Evolutionary conservation across 805 yeast genomes (phyloP).

Genomic region (Candida wancherniae): DNA sequence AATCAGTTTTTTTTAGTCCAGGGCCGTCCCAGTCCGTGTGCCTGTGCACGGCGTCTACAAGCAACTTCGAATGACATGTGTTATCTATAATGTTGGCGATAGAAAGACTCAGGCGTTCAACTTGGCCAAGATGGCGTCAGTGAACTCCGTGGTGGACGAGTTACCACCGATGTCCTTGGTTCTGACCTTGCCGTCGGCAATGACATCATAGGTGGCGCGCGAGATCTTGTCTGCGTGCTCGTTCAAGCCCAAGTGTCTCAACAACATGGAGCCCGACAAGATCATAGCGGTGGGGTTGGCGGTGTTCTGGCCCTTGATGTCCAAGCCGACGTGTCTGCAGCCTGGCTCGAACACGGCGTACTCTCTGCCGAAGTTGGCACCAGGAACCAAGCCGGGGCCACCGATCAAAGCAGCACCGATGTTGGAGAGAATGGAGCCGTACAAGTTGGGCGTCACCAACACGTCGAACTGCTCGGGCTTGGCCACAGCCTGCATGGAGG

Average conservation of each 20-base stretch:
- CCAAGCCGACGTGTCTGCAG: slow-evolving; percentile 98
- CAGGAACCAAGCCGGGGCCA: slow-evolving; percentile 98
- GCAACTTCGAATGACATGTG: slow-evolving; percentile 2
- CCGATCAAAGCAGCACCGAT: slow-evolving; percentile 97
- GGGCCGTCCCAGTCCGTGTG: not conserved
- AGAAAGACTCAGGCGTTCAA: slow-evolving; percentile 35
- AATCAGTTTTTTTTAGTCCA: slow-evolving; percentile 48
- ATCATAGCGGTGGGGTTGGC: slow-evolving; percentile 99
- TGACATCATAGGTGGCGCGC: slow-evolving; percentile 81
- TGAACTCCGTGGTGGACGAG: slow-evolving; percentile 88
- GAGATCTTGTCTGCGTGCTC: slow-evolving; percentile 81
- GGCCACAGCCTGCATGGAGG: slow-evolving; percentile 99
- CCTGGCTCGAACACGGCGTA: slow-evolving; percentile 99
- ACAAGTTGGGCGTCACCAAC: slow-evolving; percentile 94
- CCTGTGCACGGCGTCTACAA: not conserved
- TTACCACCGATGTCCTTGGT: slow-evolving; percentile 92
- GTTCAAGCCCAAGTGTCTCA: slow-evolving; percentile 92
- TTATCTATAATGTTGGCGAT: slow-evolving; percentile 8
- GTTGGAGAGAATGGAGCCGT: slow-evolving; percentile 96
- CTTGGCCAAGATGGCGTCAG: slow-evolving; percentile 80
- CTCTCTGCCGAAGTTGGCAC: slow-evolving; percentile 97
- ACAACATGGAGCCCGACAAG: slow-evolving; percentile 82
- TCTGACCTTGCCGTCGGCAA: slow-evolving; percentile 79
- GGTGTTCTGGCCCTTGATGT: slow-evolving; percentile 87
- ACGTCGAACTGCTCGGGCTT: slow-evolving; percentile 98